Conservation (phyloP, 1,284 basidiomycete genomes). For the Puccinia triticina region DNA sequence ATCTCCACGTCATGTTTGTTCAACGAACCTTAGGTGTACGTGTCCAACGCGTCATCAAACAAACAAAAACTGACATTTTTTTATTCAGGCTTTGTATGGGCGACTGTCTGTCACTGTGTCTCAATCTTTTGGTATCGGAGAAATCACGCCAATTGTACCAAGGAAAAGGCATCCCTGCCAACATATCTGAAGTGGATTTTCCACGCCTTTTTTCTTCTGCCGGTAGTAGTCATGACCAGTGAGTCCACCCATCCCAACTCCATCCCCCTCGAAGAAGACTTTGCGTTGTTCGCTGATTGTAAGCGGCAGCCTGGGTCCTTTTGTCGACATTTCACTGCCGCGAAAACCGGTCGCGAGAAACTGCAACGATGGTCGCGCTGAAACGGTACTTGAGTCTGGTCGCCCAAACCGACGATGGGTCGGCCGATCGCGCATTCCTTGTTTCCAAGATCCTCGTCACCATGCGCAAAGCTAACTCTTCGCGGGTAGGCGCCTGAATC, state of each 20-base stretch:
- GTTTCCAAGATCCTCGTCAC: background rate
- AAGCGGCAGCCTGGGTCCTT: background rate
- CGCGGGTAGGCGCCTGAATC: background rate
- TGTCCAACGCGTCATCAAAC: background rate
- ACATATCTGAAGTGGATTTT: background rate
- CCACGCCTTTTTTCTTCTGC: conserved; percentile 10
- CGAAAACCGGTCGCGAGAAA: background rate
- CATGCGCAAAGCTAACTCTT: conserved; percentile 1
- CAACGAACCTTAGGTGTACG: conserved; percentile 19
- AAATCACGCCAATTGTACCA: conserved; percentile 12
- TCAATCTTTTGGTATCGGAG: conserved; percentile 37
- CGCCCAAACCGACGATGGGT: background rate
- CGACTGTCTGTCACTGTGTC: conserved; percentile 34
- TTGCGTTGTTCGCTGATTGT: background rate
- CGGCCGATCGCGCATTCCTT: background rate
- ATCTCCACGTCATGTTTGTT: background rate
- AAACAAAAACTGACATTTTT: background rate
- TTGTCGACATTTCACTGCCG: background rate
- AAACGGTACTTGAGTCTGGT: background rate
- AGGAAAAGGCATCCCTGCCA: conserved; percentile 11
- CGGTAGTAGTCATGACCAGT: background rate
- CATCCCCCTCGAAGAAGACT: background rate
- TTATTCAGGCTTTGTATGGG: conserved; percentile 34
- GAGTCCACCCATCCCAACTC: background rate
- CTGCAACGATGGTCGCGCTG: background rate